Evolutionary conservation across 768 basidiomycete species (phyloP).

Genomic region (Trichaptum fuscoviolaceum): DNA sequence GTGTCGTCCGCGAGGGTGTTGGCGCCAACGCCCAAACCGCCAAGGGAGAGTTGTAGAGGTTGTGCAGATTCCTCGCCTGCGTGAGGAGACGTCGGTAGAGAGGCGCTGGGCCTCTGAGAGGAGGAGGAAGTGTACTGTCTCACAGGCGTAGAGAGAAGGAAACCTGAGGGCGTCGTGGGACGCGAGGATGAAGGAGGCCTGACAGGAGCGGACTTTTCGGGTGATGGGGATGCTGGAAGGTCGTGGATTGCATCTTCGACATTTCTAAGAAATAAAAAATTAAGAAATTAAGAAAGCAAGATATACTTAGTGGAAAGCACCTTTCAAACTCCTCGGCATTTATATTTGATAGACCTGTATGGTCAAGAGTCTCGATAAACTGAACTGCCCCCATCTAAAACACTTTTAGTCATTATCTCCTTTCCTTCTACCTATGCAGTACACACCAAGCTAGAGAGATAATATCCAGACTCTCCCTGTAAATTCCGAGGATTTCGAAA

Average conservation of each 20-base stretch:
- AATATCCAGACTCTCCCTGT: constrained; percentile 95
- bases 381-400: constrained; percentile 90
- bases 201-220: constrained; percentile 28
- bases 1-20: constrained; percentile 58
- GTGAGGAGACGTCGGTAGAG: constrained; percentile 33
- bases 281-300: background rate
- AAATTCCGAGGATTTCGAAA: constrained; percentile 88
- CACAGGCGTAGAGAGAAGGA: constrained; percentile 26
- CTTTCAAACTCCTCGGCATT: constrained; percentile 89
- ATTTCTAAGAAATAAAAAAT: constrained; percentile 30
- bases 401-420: constrained; percentile 2
- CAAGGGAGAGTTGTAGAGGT: constrained; percentile 60
- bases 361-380: constrained; percentile 98
- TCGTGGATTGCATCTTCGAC: constrained; percentile 57
- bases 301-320: constrained; percentile 25
- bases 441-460: constrained; percentile 87
- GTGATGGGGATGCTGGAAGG: constrained; percentile 30
- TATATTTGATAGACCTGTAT: constrained; percentile 89
- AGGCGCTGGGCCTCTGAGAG: constrained; percentile 17
- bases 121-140: constrained; percentile 25
- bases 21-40: constrained; percentile 36
- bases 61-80: constrained; percentile 89
- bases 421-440: background rate
- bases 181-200: constrained; percentile 27
- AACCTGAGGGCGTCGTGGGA: constrained; percentile 24